A percentile compares a stretch with the other conserved stretches of the same genome.
Conservation (phyloP, 176 grass and related monocot species). For the Alopecurus myosuroides region DNA sequence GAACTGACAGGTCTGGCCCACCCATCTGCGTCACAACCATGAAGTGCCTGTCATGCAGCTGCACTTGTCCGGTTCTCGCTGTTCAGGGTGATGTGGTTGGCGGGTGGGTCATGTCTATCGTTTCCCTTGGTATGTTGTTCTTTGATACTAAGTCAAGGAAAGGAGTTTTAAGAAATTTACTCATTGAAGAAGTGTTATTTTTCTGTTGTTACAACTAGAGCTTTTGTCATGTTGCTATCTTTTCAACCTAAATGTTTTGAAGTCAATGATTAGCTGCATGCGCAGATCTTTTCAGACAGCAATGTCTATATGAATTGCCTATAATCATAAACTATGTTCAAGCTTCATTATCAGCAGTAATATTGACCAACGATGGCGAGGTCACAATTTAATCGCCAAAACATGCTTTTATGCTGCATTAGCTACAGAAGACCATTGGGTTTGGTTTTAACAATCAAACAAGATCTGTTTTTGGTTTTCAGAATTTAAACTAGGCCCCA, state of each 20-base stretch:
- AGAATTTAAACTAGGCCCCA: background rate
- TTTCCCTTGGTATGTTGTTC: background rate
- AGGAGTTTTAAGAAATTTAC: background rate
- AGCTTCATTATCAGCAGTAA: background rate
- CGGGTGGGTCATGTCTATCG: background rate
- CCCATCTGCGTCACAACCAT: background rate
- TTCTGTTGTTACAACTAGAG: background rate
- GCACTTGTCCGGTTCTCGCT: background rate
- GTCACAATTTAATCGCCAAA: background rate
- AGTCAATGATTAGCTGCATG: background rate
- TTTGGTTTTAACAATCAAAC: constrained; percentile 1
- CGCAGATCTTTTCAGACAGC: background rate
- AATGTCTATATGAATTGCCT: background rate
- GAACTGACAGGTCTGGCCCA: background rate
- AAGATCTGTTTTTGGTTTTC: background rate
- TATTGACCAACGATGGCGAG: background rate
- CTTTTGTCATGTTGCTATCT: background rate
- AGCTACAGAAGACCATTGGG: background rate
- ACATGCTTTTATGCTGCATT: background rate
- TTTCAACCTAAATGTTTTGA: background rate
- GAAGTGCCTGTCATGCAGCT: background rate
- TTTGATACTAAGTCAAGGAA: background rate
- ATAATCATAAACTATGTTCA: background rate
- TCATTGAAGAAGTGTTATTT: background rate
- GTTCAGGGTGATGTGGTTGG: background rate